A percentile compares a stretch with the other conserved stretches of the same genome.
These are phyloP conservation scores for Ceriops zippeliana DNA, from an alignment of 345 rosid species.

Conservation along the genomic window DNA sequence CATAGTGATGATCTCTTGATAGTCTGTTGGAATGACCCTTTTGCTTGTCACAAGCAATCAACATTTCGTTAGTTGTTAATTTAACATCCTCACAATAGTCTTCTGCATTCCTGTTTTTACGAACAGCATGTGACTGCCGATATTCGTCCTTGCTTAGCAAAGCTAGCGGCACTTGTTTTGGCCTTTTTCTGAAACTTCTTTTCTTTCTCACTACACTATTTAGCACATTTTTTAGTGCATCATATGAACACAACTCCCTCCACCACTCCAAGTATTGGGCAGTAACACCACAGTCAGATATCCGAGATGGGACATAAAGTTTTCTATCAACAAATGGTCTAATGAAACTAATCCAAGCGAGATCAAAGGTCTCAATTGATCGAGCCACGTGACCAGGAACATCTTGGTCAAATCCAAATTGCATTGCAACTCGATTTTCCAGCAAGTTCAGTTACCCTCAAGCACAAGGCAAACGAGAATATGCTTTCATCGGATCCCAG, in stretches of 20 bases:
- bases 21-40: no score
- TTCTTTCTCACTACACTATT: slow-evolving; percentile 3
- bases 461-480: slow-evolving; percentile 24
- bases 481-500: slow-evolving; percentile 17
- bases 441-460: slow-evolving; percentile 28
- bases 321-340: slow-evolving; percentile 14
- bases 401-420: slow-evolving; percentile 41
- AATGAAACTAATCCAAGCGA: slow-evolving; percentile 24
- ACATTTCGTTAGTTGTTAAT: neutral
- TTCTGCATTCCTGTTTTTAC: neutral
- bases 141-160: neutral
- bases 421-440: slow-evolving; percentile 39
- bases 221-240: neutral
- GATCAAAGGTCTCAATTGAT: neutral
- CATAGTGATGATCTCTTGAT: no score
- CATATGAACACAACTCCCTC: neutral
- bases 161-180: slow-evolving; percentile 3
- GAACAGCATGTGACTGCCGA: no score
- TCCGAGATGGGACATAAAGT: slow-evolving; percentile 24
- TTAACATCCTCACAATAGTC: neutral
- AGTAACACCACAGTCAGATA: slow-evolving; percentile 16
- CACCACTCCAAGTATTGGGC: slow-evolving; percentile 27
- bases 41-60: no score
- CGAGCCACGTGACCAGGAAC: slow-evolving; percentile 28
- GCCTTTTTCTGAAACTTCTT: slow-evolving; percentile 7